These are phyloP conservation scores for Porphyrellus cyaneotinctus DNA, from an alignment of 768 basidiomycete genomes.

Conservation along the genomic window DNA sequence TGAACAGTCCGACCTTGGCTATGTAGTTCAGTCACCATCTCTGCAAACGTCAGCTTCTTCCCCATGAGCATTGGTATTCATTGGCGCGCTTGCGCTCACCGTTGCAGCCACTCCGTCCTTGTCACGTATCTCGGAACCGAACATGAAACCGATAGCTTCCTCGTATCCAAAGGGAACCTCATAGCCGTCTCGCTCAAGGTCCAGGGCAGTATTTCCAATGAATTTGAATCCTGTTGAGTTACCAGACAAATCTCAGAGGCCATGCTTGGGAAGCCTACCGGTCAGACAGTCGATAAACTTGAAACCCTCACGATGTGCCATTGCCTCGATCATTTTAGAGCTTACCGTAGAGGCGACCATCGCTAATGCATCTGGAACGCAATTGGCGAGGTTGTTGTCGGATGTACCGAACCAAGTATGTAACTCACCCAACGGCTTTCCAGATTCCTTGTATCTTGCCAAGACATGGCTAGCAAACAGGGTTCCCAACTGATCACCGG, in stretches of 20 bases:
- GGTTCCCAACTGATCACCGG: slow-evolving; percentile 79
- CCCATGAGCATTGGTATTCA: background rate
- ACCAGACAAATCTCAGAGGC: background rate
- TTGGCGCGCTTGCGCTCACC: slow-evolving; percentile 35
- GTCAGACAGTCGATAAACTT: slow-evolving; percentile 83
- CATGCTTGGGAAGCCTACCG: slow-evolving; percentile 37
- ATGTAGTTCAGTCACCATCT: slow-evolving; percentile 54
- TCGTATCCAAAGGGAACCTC: slow-evolving; percentile 83
- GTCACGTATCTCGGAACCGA: slow-evolving; percentile 72
- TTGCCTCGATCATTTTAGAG: slow-evolving; percentile 81
- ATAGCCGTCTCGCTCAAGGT: slow-evolving; percentile 60
- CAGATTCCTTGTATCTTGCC: slow-evolving; percentile 41
- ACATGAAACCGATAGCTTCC: slow-evolving; percentile 92
- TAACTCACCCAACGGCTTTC: slow-evolving; percentile 41
- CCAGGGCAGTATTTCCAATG: slow-evolving; percentile 78
- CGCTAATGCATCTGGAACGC: slow-evolving; percentile 53
- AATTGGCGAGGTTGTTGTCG: slow-evolving; percentile 38
- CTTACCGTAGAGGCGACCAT: slow-evolving; percentile 91
- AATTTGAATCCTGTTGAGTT: slow-evolving; percentile 73
- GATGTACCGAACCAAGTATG: slow-evolving; percentile 27
- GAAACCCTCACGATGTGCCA: slow-evolving; percentile 76
- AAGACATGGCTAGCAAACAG: slow-evolving; percentile 49
- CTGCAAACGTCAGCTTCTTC: slow-evolving; percentile 59
- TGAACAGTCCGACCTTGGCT: slow-evolving; percentile 50
- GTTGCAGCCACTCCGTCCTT: slow-evolving; percentile 87